These are phyloP conservation scores for Fusarium nanum DNA, from an alignment of 2,329 filamentous ascomycete genomes.

Conservation along the genomic window DNA sequence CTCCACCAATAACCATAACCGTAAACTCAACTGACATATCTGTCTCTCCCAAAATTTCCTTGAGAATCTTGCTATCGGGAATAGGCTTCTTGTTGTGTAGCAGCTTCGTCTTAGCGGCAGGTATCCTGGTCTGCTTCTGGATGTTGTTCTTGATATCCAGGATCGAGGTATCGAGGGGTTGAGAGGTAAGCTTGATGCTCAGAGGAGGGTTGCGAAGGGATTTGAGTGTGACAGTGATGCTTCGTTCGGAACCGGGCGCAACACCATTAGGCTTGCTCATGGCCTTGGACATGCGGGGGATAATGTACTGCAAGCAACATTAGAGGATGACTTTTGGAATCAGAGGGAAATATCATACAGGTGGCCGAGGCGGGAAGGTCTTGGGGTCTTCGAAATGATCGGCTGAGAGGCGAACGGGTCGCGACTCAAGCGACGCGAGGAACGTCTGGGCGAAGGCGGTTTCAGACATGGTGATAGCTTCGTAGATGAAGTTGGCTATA, in stretches of 20 bases:
- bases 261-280: slow-evolving; percentile 63
- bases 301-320: slow-evolving; percentile 68
- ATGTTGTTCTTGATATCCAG: slow-evolving; percentile 82
- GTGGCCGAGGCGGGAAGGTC: slow-evolving; percentile 78
- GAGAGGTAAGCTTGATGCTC: slow-evolving; percentile 72
- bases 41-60: slow-evolving; percentile 72
- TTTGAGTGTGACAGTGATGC: slow-evolving; percentile 72
- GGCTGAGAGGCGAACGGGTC: slow-evolving; percentile 82
- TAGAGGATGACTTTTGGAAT: slow-evolving; percentile 1
- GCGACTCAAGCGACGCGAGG: slow-evolving; percentile 81
- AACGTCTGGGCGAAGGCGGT: slow-evolving; percentile 86
- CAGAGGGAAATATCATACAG: slow-evolving; percentile 64
- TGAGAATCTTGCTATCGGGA: slow-evolving; percentile 78
- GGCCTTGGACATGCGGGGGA: slow-evolving; percentile 73
- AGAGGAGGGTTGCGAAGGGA: slow-evolving; percentile 81
- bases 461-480: slow-evolving; percentile 74
- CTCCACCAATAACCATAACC: slow-evolving; percentile 88
- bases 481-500: slow-evolving; percentile 5
- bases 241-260: slow-evolving; percentile 65
- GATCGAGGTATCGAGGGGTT: slow-evolving; percentile 76
- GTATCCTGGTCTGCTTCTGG: slow-evolving; percentile 69
- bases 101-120: slow-evolving; percentile 84
- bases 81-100: slow-evolving; percentile 90
- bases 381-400: slow-evolving; percentile 92
- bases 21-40: slow-evolving; percentile 74